phyloP scores from a whole-genome alignment of 2,329 filamentous ascomycete species.

The Byssochlamys sp. region DNA sequence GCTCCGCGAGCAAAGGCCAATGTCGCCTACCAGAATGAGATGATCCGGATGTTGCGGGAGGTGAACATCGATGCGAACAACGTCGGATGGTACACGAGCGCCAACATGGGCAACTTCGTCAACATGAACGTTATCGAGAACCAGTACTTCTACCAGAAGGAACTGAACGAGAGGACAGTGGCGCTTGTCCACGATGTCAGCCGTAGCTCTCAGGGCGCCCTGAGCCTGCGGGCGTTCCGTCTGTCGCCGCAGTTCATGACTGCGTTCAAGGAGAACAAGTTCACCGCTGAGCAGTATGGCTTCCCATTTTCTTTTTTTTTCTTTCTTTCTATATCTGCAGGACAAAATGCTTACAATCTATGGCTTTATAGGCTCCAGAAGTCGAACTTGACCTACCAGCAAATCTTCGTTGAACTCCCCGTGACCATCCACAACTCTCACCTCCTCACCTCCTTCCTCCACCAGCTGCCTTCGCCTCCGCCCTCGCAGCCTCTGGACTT shows the following conservation, averaged over 20 bases:
- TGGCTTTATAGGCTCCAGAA: constrained; percentile 65
- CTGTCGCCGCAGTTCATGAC: constrained; percentile 79
- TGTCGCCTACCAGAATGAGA: constrained; percentile 79
- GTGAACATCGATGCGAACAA: constrained; percentile 98
- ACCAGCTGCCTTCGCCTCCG: constrained; percentile 69
- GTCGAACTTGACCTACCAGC: constrained; percentile 83
- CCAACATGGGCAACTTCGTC: constrained; percentile 97
- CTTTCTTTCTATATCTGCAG: constrained; percentile 2
- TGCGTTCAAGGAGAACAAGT: constrained; percentile 93
- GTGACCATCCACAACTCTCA: constrained; percentile 92
- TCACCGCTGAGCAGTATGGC: constrained; percentile 82
- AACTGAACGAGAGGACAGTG: constrained; percentile 73
- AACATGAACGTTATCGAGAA: constrained; percentile 94
- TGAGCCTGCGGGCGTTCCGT: constrained; percentile 84
- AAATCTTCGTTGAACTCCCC: constrained; percentile 84
- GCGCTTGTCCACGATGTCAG: constrained; percentile 91
- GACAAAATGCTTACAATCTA: constrained; percentile 17
- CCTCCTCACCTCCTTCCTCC: constrained; percentile 86
- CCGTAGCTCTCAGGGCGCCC: constrained; percentile 80
- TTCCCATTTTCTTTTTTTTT: neutral
- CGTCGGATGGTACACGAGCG: constrained; percentile 96
- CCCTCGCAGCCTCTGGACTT: constrained; percentile 60
- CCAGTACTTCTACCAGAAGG: constrained; percentile 93
- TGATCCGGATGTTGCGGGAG: constrained; percentile 92
- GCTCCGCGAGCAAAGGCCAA: constrained; percentile 90